Evolutionary conservation across 257 asterid genomes (phyloP).

Genomic region (Prunella vulgaris): DNA sequence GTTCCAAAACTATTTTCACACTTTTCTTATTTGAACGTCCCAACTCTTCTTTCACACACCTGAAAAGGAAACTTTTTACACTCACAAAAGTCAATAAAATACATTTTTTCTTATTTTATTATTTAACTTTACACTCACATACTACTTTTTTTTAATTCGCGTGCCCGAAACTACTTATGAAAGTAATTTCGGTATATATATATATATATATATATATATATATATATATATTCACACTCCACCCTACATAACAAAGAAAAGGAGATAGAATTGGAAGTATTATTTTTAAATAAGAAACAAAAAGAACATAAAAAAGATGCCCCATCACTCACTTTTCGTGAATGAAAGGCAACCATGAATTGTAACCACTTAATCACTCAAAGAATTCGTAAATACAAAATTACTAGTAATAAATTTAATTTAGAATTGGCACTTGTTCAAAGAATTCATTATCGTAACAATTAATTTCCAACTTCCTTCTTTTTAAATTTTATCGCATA

Average conservation of each 20-base stretch:
- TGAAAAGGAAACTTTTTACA: no score
- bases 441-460: slow-evolving; percentile 14
- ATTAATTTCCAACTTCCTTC: slow-evolving; percentile 16
- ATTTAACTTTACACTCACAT: no score
- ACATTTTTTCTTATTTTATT: no score
- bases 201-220: background rate
- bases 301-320: slow-evolving; percentile 33
- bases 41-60: no score
- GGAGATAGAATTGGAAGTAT: slow-evolving; percentile 13
- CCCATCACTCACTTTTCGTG: slow-evolving; percentile 69
- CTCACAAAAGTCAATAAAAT: no score
- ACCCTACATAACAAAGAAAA: slow-evolving; percentile 21
- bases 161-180: no score
- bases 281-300: slow-evolving; percentile 8
- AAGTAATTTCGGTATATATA: background rate
- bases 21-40: no score
- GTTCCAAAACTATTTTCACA: no score
- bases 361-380: slow-evolving; percentile 52
- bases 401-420: background rate
- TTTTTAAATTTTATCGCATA: background rate
- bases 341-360: slow-evolving; percentile 59
- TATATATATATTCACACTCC: slow-evolving; percentile 2
- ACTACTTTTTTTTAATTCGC: no score
- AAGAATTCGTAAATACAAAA: slow-evolving; percentile 32
- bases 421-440: slow-evolving; percentile 11